phyloP scores from a whole-genome alignment of 1,284 basidiomycete genomes.

The Porodaedalea pini region DNA sequence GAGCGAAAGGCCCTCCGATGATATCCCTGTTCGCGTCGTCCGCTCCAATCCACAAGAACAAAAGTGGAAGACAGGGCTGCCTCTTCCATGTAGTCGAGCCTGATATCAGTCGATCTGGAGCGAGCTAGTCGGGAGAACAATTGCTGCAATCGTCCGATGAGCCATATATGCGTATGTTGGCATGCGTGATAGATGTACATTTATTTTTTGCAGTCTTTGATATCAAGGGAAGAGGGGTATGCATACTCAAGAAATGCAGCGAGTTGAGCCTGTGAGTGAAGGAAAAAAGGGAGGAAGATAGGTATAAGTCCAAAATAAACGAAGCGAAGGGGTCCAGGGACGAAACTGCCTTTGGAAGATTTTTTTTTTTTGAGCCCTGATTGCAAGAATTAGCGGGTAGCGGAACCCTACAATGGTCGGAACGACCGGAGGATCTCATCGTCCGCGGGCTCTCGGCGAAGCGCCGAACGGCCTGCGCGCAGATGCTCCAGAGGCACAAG shows the following conservation, averaged over 20 bases:
- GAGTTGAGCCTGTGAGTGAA: slow-evolving; percentile 1
- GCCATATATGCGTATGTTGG: background rate
- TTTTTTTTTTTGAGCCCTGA: slow-evolving; percentile 1
- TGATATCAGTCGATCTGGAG: background rate
- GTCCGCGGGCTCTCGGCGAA: slow-evolving; percentile 20
- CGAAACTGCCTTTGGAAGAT: background rate
- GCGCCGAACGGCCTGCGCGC: slow-evolving; percentile 2
- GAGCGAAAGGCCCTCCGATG: too few species aligned
- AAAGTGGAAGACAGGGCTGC: too few species aligned
- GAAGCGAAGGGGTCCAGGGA: slow-evolving; percentile 1
- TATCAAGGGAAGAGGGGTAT: background rate
- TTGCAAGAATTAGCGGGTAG: background rate
- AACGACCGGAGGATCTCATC: slow-evolving; percentile 21
- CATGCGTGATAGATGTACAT: background rate
- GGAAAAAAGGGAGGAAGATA: background rate
- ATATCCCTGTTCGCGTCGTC: too few species aligned
- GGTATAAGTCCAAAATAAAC: slow-evolving; percentile 4
- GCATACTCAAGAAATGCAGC: background rate
- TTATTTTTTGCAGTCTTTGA: background rate
- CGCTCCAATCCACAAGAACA: too few species aligned
- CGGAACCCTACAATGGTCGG: slow-evolving; percentile 7
- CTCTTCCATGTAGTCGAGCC: background rate
- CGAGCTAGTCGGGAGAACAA: background rate
- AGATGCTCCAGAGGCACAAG: slow-evolving; percentile 19
- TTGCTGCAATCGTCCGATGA: slow-evolving; percentile 1